Percentiles rank a stretch among this genome's conserved stretches.
Evolutionary conservation across 129 eudicot species (phyloP).

Genomic region (Chrysanthemum makinoi): DNA sequence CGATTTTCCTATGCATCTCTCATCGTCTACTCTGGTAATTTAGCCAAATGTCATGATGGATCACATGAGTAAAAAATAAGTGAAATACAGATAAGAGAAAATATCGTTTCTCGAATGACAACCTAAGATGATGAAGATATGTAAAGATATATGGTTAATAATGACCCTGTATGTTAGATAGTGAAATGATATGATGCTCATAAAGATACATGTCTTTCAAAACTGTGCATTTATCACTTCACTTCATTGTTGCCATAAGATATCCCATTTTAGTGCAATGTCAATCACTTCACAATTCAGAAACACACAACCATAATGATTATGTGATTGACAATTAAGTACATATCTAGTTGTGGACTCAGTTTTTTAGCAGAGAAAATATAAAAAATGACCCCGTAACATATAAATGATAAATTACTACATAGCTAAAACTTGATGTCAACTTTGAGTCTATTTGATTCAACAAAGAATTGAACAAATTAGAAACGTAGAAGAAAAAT

Average conservation of each 20-base stretch:
- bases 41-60: no score
- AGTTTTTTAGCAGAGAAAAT: background rate
- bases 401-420: no score
- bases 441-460: no score
- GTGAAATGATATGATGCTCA: background rate
- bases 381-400: background rate
- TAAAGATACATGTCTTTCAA: constrained; percentile 8
- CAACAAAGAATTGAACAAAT: no score
- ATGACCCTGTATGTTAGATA: background rate
- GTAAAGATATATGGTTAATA: background rate
- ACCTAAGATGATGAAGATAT: no score
- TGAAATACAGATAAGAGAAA: no score
- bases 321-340: constrained; percentile 9
- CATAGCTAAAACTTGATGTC: no score
- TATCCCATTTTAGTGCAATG: constrained; percentile 24
- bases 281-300: constrained; percentile 29
- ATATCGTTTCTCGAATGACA: no score
- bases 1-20: no score
- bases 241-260: constrained; percentile 29
- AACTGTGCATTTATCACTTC: constrained; percentile 11
- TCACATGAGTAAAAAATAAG: no score
- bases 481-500: no score
- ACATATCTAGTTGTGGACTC: background rate
- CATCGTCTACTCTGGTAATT: no score
- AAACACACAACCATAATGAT: constrained; percentile 24